phyloP scores from a whole-genome alignment of 1,284 basidiomycete species.

The Tetrapyrgos nigripes region DNA sequence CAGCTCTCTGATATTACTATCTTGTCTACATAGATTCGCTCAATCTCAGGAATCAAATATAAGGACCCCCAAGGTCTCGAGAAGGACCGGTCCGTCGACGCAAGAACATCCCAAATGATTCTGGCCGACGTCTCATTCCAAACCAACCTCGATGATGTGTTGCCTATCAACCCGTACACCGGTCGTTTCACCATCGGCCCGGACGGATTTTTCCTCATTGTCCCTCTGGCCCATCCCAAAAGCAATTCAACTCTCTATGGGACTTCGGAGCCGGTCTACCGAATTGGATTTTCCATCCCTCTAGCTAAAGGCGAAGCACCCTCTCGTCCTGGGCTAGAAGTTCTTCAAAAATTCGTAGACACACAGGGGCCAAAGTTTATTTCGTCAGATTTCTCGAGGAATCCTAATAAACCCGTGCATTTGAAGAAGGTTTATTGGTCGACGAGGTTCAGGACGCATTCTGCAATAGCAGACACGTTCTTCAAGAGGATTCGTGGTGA shows the following conservation, averaged over 20 bases:
- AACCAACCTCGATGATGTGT: not conserved
- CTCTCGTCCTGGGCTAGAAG: slow-evolving; percentile 33
- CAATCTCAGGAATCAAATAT: slow-evolving; percentile 38
- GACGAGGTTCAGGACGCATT: slow-evolving; percentile 41
- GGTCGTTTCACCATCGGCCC: slow-evolving; percentile 19
- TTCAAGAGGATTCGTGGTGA: slow-evolving; percentile 30
- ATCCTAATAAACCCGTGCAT: slow-evolving; percentile 32
- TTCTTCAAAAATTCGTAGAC: slow-evolving; percentile 42
- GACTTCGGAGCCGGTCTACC: slow-evolving; percentile 24
- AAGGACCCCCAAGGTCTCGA: slow-evolving; percentile 38
- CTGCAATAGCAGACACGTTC: slow-evolving; percentile 43
- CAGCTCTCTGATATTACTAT: not conserved
- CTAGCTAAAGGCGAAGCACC: slow-evolving; percentile 33
- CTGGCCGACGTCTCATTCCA: slow-evolving; percentile 43
- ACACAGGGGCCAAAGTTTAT: slow-evolving; percentile 32
- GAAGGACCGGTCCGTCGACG: slow-evolving; percentile 22
- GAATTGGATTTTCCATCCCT: slow-evolving; percentile 36
- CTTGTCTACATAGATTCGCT: slow-evolving; percentile 33
- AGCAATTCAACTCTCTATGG: not conserved
- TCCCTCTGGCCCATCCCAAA: slow-evolving; percentile 27
- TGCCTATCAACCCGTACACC: not conserved
- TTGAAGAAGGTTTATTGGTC: slow-evolving; percentile 42
- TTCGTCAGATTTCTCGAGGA: slow-evolving; percentile 35
- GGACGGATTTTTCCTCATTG: slow-evolving; percentile 30
- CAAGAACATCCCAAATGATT: slow-evolving; percentile 34